Base-by-base conservation (phyloP, 106 monocot species). In the Triglochin maritima region DNA sequence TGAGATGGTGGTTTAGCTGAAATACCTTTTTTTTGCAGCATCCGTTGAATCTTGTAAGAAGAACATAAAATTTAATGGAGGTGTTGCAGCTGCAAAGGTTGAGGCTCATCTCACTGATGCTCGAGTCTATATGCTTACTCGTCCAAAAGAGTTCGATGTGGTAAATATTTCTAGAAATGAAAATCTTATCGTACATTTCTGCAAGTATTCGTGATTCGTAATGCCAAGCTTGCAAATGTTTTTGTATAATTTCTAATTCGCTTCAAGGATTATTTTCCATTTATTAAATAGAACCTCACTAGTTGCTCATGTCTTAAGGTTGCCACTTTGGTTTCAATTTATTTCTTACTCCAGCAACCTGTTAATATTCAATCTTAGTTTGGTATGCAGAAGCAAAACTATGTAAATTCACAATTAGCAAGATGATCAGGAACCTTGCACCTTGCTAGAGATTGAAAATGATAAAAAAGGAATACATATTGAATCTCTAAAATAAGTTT, bases 121-220 rank as follows among this genome's bases (percentile, higher is more conserved):
- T 68, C 76, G 88, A 60, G 75, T 93, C 80, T 83, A 88, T 74
- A 93, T 93, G 92, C 83, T 93, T 47, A 93, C 79, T 3, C 88
- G 88, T 69, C 85, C 70, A n/a, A 88, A 87, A 76, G 88, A 88
- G 72, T 93, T 79, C 73, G 88, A 93, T 88, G 88, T 80, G 92
- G 92, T 93, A 93, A 81, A 48, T 49, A 5, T 49, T 29, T 29
- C 29, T 29, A 29, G 0, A 29, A 29, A 29, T 29, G 29, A 29
- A 29, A 29, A 29, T 29, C 29, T 29, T 29, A 29, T 29, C 29
- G 29, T 29, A 29, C 29, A 29, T 29, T 29, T 29, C 29, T 29
- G 29, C 29, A 29, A 29, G 29, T 29, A 29, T 29, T 29, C 29
- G 29, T 29, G 41, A 59, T 9, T 5, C 7, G 59, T 29, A 59